These are phyloP conservation scores for Pseudogymnoascus pannorum DNA, from an alignment of 2,329 filamentous ascomycete species.

Conservation along the genomic window DNA sequence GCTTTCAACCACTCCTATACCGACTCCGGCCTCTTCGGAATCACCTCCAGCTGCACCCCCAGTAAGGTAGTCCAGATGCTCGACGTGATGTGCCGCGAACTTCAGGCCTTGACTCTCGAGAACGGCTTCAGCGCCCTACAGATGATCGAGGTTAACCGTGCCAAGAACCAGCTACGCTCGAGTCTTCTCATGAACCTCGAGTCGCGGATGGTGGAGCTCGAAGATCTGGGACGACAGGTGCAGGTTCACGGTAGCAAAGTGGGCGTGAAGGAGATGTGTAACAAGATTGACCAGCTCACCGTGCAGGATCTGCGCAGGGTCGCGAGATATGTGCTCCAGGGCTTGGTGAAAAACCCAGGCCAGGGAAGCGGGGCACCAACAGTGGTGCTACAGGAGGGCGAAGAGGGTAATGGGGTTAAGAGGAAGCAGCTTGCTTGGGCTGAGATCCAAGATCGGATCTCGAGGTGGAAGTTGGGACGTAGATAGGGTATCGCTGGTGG, in stretches of 20 bases:
- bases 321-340: slow-evolving; percentile 69
- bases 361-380: slow-evolving; percentile 81
- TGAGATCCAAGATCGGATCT: slow-evolving; percentile 81
- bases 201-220: slow-evolving; percentile 92
- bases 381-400: slow-evolving; percentile 87
- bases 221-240: slow-evolving; percentile 89
- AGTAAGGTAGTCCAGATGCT: slow-evolving; percentile 75
- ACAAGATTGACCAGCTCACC: slow-evolving; percentile 73
- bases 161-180: slow-evolving; percentile 92
- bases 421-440: slow-evolving; percentile 70
- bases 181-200: slow-evolving; percentile 96
- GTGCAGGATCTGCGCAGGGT: slow-evolving; percentile 76
- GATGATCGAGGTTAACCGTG: slow-evolving; percentile 73
- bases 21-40: slow-evolving; percentile 91
- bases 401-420: slow-evolving; percentile 53
- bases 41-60: slow-evolving; percentile 78
- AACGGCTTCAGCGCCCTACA: slow-evolving; percentile 66
- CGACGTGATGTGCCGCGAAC: slow-evolving; percentile 88
- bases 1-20: slow-evolving; percentile 98
- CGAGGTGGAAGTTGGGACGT: slow-evolving; percentile 73
- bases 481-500: slow-evolving; percentile 31
- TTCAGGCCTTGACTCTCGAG: slow-evolving; percentile 69
- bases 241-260: slow-evolving; percentile 95
- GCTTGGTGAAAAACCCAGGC: slow-evolving; percentile 67
- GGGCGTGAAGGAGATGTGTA: slow-evolving; percentile 88